Percentiles rank a stretch among this genome's conserved stretches.
Conservation (phyloP, 345 rosid species). For the Euphorbia lathyris region DNA sequence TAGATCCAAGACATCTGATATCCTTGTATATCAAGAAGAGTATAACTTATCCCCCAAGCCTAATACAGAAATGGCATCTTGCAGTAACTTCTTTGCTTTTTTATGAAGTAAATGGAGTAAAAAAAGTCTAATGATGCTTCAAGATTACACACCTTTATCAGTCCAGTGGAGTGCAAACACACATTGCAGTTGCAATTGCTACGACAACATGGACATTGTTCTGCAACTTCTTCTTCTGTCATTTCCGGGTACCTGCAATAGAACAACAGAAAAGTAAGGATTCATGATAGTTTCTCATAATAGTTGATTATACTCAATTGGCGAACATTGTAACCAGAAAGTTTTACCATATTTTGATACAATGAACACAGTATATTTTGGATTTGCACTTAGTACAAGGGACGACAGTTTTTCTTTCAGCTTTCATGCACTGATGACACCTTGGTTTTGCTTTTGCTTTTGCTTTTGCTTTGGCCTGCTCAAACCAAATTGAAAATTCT, state of each 20-base stretch:
- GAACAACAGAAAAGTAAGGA: background rate
- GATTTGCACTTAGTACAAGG: conserved; percentile 50
- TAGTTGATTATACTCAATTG: conserved; percentile 1
- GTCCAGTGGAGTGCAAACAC: conserved; percentile 64
- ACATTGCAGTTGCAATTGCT: conserved; percentile 75
- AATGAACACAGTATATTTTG: conserved; percentile 47
- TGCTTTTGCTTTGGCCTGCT: conserved; percentile 32
- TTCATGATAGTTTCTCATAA: background rate
- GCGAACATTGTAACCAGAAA: background rate
- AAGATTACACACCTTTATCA: conserved; percentile 60
- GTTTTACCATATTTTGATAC: conserved; percentile 66
- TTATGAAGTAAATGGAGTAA: too few species aligned
- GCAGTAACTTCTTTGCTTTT: too few species aligned
- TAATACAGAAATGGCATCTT: too few species aligned
- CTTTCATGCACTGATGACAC: conserved; percentile 85
- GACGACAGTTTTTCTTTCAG: conserved; percentile 47
- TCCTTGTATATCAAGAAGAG: too few species aligned
- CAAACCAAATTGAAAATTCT: conserved; percentile 2
- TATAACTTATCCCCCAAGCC: too few species aligned
- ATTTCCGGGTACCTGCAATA: conserved; percentile 65
- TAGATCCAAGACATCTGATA: too few species aligned
- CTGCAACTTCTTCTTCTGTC: conserved; percentile 47
- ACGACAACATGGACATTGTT: conserved; percentile 69
- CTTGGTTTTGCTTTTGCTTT: conserved; percentile 16
- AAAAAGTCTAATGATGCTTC: too few species aligned